A percentile compares a stretch with the other conserved stretches of the same genome.
Evolutionary conservation across 352 stramenopile species (phyloP).

Genomic region (Globisporangium alternatum): DNA sequence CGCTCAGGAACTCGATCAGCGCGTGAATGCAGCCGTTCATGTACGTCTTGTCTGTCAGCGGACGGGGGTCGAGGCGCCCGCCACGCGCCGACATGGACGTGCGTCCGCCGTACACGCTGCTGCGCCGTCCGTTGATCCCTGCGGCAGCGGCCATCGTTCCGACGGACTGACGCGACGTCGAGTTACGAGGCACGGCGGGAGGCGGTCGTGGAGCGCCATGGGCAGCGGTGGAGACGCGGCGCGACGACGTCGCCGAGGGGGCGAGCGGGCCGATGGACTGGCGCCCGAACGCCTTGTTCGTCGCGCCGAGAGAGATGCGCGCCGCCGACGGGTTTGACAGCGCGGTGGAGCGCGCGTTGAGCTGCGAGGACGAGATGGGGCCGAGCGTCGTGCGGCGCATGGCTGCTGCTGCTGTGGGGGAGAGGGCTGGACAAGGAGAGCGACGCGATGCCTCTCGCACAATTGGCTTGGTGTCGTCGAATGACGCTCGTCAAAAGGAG

Average conservation of each 20-base stretch:
- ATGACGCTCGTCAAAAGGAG: background rate
- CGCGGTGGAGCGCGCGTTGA: slow-evolving; percentile 54
- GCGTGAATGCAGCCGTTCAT: slow-evolving; percentile 89
- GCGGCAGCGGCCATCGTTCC: slow-evolving; percentile 18
- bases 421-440: background rate
- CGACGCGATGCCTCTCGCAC: too few species aligned
- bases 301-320: slow-evolving; percentile 56
- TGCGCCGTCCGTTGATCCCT: slow-evolving; percentile 34
- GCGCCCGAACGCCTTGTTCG: slow-evolving; percentile 39
- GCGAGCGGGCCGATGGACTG: slow-evolving; percentile 56
- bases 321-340: slow-evolving; percentile 31
- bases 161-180: slow-evolving; percentile 50
- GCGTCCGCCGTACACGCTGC: slow-evolving; percentile 60
- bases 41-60: slow-evolving; percentile 90
- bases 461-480: background rate
- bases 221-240: slow-evolving; percentile 47
- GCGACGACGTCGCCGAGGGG: slow-evolving; percentile 31
- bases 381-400: slow-evolving; percentile 87
- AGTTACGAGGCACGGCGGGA: slow-evolving; percentile 31
- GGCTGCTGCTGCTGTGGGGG: background rate
- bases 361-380: slow-evolving; percentile 81
- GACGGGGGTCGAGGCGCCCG: slow-evolving; percentile 75
- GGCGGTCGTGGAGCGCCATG: slow-evolving; percentile 16
- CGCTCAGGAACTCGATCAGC: slow-evolving; percentile 93
- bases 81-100: slow-evolving; percentile 43